Evolutionary conservation across 768 basidiomycete genomes (phyloP).

Genomic region (Candolleomyces eurysporus): DNA sequence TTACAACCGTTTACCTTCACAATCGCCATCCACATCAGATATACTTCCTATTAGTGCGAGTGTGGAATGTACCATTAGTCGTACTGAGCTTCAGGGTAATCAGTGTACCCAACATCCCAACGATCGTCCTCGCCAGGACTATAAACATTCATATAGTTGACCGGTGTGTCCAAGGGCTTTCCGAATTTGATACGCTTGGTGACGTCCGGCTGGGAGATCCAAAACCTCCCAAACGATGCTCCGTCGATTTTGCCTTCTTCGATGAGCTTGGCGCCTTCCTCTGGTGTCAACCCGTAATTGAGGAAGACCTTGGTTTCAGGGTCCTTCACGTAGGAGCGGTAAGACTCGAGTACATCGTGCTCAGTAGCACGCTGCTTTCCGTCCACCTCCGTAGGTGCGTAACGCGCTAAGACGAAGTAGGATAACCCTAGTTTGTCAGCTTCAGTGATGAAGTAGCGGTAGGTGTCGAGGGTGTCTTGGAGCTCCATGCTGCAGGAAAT

Average conservation of each 20-base stretch:
- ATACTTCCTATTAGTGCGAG: no score
- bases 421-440: slow-evolving; percentile 35
- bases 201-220: slow-evolving; percentile 41
- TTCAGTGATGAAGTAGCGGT: slow-evolving; percentile 37
- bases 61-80: not conserved
- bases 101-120: slow-evolving; percentile 32
- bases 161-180: slow-evolving; percentile 32
- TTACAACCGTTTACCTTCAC: slow-evolving; percentile 25
- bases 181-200: slow-evolving; percentile 33
- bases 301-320: slow-evolving; percentile 29
- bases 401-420: slow-evolving; percentile 28
- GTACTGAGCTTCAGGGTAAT: slow-evolving; percentile 29
- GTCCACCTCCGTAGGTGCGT: slow-evolving; percentile 11
- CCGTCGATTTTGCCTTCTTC: slow-evolving; percentile 33
- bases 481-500: slow-evolving; percentile 36
- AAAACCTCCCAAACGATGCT: slow-evolving; percentile 34
- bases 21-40: no score
- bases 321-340: slow-evolving; percentile 32
- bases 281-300: slow-evolving; percentile 35
- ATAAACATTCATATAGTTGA: slow-evolving; percentile 26
- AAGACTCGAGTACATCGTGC: slow-evolving; percentile 39
- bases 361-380: slow-evolving; percentile 32
- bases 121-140: slow-evolving; percentile 22
- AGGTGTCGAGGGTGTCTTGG: slow-evolving; percentile 41
- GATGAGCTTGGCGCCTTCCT: slow-evolving; percentile 37